Conservation (phyloP, 345 rosid species). For the Aquilaria malaccensis region DNA sequence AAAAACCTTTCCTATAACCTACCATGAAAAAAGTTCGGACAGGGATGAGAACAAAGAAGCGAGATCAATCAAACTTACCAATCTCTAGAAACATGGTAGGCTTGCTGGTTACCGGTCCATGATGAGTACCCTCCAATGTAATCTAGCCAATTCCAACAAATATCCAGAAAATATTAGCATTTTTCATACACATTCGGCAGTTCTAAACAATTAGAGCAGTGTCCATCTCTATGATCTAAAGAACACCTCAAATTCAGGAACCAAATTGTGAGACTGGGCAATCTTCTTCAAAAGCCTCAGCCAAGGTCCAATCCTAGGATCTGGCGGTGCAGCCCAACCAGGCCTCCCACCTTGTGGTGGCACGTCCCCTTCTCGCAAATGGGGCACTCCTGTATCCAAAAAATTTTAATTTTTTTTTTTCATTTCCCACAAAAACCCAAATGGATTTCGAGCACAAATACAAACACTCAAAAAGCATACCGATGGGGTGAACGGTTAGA, state of each 20-base stretch:
- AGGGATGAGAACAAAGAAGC: too few species aligned
- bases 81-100: slow-evolving; percentile 92
- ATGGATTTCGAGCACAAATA: not conserved
- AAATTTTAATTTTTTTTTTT: not conserved
- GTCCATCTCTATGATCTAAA: not conserved
- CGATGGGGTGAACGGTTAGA: slow-evolving; percentile 82
- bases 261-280: slow-evolving; percentile 59
- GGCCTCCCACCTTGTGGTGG: slow-evolving; percentile 90
- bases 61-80: slow-evolving; percentile 31
- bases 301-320: slow-evolving; percentile 92
- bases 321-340: slow-evolving; percentile 88
- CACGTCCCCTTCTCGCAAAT: slow-evolving; percentile 65
- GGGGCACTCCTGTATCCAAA: slow-evolving; percentile 59
- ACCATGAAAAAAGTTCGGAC: too few species aligned
- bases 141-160: slow-evolving; percentile 35
- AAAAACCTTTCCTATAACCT: too few species aligned
- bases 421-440: slow-evolving; percentile 4
- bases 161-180: not conserved
- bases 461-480: slow-evolving; percentile 17
- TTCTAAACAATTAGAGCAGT: not conserved
- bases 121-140: slow-evolving; percentile 93
- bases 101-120: slow-evolving; percentile 76
- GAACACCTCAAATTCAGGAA: slow-evolving; percentile 94
- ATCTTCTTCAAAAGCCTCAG: slow-evolving; percentile 60
- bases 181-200: not conserved